Conservation (phyloP, 306 rosid genomes). For the Vigna angularis region DNA sequence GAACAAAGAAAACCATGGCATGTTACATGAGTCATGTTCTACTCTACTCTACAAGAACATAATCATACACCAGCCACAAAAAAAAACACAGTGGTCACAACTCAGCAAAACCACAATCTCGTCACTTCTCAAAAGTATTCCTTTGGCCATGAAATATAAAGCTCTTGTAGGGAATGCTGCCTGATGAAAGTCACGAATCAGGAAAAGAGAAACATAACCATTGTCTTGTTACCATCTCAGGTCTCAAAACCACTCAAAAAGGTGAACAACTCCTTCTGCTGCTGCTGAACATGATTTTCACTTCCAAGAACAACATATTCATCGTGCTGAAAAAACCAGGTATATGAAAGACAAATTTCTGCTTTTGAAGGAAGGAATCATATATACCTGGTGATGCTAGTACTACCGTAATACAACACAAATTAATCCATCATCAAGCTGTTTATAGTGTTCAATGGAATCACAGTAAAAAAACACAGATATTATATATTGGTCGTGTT, state of each 20-base stretch:
- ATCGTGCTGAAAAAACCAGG: background rate
- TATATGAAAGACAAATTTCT: constrained; percentile 6
- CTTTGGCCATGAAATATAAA: background rate
- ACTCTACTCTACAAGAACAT: constrained; percentile 61
- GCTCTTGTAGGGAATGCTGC: background rate
- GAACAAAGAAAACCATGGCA: background rate
- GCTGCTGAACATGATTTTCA: background rate
- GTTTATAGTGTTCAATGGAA: background rate
- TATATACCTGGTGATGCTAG: background rate
- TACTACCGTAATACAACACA: background rate
- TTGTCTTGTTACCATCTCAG: background rate
- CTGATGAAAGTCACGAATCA: background rate
- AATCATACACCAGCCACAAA: constrained; percentile 78
- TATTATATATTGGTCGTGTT: background rate
- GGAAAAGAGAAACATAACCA: background rate
- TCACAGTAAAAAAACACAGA: background rate
- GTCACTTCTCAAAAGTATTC: background rate
- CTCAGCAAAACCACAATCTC: background rate
- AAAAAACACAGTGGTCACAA: background rate
- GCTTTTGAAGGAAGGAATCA: background rate
- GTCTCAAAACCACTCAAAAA: no score
- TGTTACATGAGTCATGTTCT: constrained; percentile 46
- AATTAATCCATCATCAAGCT: background rate
- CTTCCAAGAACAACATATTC: background rate
- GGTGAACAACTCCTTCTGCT: background rate